Base-by-base conservation (phyloP, 768 basidiomycete species). In the Pleurotus djamor region DNA sequence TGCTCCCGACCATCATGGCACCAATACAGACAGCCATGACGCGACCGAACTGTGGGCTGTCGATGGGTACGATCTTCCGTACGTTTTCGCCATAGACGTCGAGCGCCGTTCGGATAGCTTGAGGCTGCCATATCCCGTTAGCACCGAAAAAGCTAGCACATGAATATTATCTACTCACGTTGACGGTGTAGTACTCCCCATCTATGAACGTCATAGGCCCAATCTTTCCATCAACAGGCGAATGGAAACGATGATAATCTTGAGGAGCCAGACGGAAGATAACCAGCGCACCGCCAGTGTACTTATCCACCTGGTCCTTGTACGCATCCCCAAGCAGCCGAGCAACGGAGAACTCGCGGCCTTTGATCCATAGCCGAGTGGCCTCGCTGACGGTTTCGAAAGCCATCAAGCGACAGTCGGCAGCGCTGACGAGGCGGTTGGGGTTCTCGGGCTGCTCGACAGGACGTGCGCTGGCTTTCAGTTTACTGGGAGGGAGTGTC, bases 141-240 rank as follows among this genome's bases (percentile, higher is more conserved):
- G 64, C 52, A 17, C 55, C 9, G 47, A 43, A 47, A 45, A 45
- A 13, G 14, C 13, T 35, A 28, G 59, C n/a, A 51, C 48, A 34
- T 5, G 16, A 33, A 10, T 34, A 43, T 12, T 48, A 10, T 16
- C 47, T n/a, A 4, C 84, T 52, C 63, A 91, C 91, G 59, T 95
- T 96, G 62, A 97, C 96, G 0, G 97, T 98, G 72, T 97, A 98
- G 72, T 97, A 98, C 67, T 96, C 94, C 5, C 96, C 96, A 2
- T 85, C 64, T 57, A 98, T 91, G 66, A 90, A 82, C 5, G 84
- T 86, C 85, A 95, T 93, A 36, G 78, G 78, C 14, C 95, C 96
- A 33, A 98, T 83, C 38, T 70, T 83, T 0, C 95, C 94, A 61
- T 92, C 91, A 17, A 96, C 91, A 0, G 93, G 92, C 0, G 84